phyloP scores from a whole-genome alignment of 768 basidiomycete genomes.

The Kwoniella sp. region DNA sequence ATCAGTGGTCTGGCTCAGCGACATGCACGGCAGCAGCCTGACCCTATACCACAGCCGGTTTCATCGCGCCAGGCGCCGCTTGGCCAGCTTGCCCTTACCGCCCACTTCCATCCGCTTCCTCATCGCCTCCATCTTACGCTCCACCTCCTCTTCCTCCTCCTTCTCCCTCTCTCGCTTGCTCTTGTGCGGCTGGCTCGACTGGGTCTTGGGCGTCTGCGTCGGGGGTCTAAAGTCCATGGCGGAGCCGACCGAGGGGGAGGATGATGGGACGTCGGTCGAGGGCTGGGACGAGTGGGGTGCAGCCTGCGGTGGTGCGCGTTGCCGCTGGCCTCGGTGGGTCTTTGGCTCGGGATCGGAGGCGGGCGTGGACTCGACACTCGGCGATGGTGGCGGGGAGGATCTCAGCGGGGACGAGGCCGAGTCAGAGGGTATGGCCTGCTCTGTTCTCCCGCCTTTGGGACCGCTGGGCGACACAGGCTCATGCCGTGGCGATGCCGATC shows the following conservation, averaged over 20 bases:
- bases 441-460: too few relatives aligned
- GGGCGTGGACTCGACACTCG: too few relatives aligned
- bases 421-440: not conserved
- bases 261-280: too few relatives aligned
- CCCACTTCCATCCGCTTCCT: constrained; percentile 36
- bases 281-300: too few relatives aligned
- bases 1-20: too few relatives aligned
- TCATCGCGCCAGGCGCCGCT: constrained; percentile 21
- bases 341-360: too few relatives aligned
- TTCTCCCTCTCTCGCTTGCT: constrained; percentile 21
- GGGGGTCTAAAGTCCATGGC: constrained; percentile 15
- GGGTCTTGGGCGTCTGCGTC: not conserved
- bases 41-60: too few relatives aligned
- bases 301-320: too few relatives aligned
- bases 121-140: constrained; percentile 25
- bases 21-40: too few relatives aligned
- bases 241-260: not conserved
- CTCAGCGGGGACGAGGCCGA: not conserved
- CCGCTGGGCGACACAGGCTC: too few relatives aligned
- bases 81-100: constrained; percentile 29
- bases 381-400: not conserved
- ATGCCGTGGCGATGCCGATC: too few relatives aligned
- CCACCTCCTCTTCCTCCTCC: constrained; percentile 31
- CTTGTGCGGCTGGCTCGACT: constrained; percentile 20
- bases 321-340: too few relatives aligned